Percentiles rank a stretch among this genome's conserved stretches.
Evolutionary conservation across 352 stramenopile species (phyloP).

Genomic region (Globisporangium apiculatum): DNA sequence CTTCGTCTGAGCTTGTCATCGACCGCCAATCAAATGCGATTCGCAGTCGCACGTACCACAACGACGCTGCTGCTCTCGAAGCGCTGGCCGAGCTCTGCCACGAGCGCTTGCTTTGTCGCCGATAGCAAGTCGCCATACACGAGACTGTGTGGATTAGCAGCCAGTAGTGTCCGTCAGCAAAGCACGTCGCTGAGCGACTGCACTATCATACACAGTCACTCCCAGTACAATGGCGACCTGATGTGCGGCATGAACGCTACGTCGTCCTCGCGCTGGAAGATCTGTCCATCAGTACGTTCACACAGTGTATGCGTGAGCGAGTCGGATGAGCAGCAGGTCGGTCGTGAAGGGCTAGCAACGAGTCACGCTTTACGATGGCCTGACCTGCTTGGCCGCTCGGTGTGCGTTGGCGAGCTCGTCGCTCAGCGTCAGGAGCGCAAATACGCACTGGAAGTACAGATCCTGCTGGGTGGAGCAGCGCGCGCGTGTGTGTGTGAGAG

Average conservation of each 20-base stretch:
- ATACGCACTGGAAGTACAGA: constrained; percentile 69
- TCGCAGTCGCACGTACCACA: constrained; percentile 17
- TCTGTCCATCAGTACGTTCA: constrained; percentile 10
- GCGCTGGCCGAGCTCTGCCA: constrained; percentile 28
- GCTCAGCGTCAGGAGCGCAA: constrained; percentile 36
- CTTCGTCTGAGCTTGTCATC: background rate
- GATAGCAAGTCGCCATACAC: constrained; percentile 45
- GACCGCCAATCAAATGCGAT: background rate
- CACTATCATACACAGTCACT: constrained; percentile 1
- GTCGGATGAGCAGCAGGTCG: background rate
- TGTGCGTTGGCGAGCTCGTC: constrained; percentile 29
- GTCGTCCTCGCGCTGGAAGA: constrained; percentile 32
- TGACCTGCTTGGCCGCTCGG: constrained; percentile 30
- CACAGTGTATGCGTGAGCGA: background rate
- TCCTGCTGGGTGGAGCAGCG: background rate
- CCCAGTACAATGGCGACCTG: constrained; percentile 21
- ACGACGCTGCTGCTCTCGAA: constrained; percentile 24
- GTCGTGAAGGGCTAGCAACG: no score
- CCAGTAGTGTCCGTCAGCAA: background rate
- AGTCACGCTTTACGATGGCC: no score
- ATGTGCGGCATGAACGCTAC: constrained; percentile 53
- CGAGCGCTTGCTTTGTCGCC: constrained; percentile 21
- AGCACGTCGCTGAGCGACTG: background rate
- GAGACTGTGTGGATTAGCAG: constrained; percentile 17
- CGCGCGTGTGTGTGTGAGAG: background rate